Evolutionary conservation across 129 eudicot species (phyloP), one percentile per base, ranked within the genome.

Genomic region (Logfia minima): DNA sequence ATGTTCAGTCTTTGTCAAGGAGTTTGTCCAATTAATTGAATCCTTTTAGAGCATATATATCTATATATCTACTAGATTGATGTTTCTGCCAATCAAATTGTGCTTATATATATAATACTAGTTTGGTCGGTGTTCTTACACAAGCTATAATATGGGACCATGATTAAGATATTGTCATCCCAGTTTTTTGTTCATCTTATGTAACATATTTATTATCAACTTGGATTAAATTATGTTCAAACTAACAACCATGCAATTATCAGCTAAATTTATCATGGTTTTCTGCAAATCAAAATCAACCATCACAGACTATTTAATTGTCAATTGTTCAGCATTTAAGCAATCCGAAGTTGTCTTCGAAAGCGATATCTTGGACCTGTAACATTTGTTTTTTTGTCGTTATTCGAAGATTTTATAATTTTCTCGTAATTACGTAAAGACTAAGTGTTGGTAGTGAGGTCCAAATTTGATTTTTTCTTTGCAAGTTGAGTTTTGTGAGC

Each of bases 401-500:
- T 74, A 37, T 39, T 22, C 23, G 3, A 43, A 10, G 31, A 41
- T 0, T 11, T 60, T 41, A 23, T 62, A 6, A 45, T 39, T 22
- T 75, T 43, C 53, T 43, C 74, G 73, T 86, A 76, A 75, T 32
- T 31, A 28, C 48, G 70, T 66, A 8, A 28, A 18, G 70, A 17
- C 48, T 32, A 66, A 66, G 79, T 81, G 72, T 83, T 75, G 18
- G 69, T 31, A 66, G 86, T 70, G 72, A 79, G 97, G 92, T 86
- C 97, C 97, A 80, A 41, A 61, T 77, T 35, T 66, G 61, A 68
- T 79, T 66, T 70, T 56, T 69, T 77, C 39, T 63, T 26, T 5
- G 84, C 94, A 91, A 89, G 82, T 91, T 87, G 93, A 77, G 66
- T 56, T 66, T 82, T 64, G 83, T 81, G 89, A 83, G 75, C 66